Base-by-base conservation (phyloP, 2,329 filamentous ascomycete genomes). In the Sordariomycetes sp. region DNA sequence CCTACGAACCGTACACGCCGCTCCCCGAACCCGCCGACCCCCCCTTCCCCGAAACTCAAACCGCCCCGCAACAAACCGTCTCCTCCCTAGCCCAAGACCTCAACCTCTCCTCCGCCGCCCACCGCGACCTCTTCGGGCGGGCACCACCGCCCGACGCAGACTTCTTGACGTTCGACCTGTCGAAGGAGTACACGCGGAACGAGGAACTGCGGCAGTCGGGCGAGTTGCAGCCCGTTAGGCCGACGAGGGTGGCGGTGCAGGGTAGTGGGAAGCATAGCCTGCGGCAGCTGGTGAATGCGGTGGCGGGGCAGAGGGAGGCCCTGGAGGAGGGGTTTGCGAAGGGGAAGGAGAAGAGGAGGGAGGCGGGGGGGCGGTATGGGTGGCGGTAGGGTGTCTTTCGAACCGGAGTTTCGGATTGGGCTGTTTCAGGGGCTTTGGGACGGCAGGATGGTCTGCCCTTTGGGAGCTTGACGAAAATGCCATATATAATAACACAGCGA, bases 321-420 rank as follows among this genome's bases (percentile, higher is more conserved):
- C 73, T 96, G 62, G 90, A 96, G 71, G 92, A 97, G 66, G 91
- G 89, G 67, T 96, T 96, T 74, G 90, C 90, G 22, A 76, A 85
- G 62, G 89, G 90, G 6, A 85, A 81, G 72, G 81, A 79, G 64
- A 94, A 91, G 65, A 85, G 89, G 69, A 85, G 82, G 64, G 90
- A 96, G 68, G 89, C 89, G 22, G 88, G 87, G 3, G 84, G 81
- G 59, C 82, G 82, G 64, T 96, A 96, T 72, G 91, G 91, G 5
- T 96, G 90, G 89, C 45, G 45, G 45, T 74, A 62, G 34, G 53
- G 13, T 2, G 17, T 6, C 13, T 28, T 5, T 34, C 17, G 4
- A 15, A 12, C 48, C 6, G 10, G 17, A 10, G 20, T 24, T 28
- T 50, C 25, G 17, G 50, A 58, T 51, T 28, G 54, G 39, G 48